A percentile compares a stretch with the other conserved stretches of the same genome.
These are phyloP conservation scores for Botryosphaeria dothidea DNA, from an alignment of 2,329 filamentous ascomycete genomes.

Conservation along the genomic window DNA sequence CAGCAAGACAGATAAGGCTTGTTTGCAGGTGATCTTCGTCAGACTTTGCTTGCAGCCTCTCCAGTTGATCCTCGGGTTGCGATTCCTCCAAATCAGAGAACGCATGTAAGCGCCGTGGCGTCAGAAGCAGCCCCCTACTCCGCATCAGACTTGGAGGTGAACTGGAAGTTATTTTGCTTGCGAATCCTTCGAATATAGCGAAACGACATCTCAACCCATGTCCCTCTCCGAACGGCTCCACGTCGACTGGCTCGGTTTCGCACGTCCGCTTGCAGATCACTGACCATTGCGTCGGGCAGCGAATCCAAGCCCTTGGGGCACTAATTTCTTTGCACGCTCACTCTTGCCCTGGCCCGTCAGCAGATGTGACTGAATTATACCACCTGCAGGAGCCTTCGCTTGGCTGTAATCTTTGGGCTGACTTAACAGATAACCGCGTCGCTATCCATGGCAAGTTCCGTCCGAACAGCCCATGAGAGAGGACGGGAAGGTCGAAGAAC, in stretches of 20 bases:
- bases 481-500: background rate
- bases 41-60: too few relatives aligned
- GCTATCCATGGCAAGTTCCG: background rate
- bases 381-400: background rate
- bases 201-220: background rate
- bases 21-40: too few relatives aligned
- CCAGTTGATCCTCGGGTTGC: background rate
- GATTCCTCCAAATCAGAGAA: background rate
- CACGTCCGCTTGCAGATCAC: background rate
- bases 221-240: background rate
- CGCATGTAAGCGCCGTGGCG: conserved; percentile 3
- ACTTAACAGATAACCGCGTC: background rate
- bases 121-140: background rate
- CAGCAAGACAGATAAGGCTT: too few relatives aligned
- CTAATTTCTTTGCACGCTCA: background rate
- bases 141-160: background rate
- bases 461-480: background rate
- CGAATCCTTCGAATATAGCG: background rate
- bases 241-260: background rate
- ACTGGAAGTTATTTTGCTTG: background rate
- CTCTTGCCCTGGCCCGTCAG: too few relatives aligned
- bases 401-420: background rate
- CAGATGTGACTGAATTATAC: background rate
- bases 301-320: background rate
- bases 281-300: background rate